Percentiles rank a stretch among this genome's conserved stretches.
Conservation (phyloP, 129 eudicot genomes). For the Deinandra increscens region DNA sequence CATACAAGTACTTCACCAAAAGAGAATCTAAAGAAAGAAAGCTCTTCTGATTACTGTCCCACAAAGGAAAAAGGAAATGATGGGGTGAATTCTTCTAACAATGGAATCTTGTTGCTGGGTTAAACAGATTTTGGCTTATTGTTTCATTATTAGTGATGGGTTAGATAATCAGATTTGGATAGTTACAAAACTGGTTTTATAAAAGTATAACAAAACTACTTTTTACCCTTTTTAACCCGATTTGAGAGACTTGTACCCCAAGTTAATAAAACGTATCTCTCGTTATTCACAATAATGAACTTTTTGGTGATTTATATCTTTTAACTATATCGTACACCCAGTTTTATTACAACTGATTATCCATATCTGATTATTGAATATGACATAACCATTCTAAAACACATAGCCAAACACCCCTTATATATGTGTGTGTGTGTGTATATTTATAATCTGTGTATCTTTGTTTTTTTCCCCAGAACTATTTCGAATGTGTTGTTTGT, state of each 20-base stretch:
- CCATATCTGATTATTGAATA: too few relatives aligned
- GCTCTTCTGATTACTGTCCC: constrained; percentile 32
- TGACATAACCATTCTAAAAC: neutral
- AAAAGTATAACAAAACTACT: neutral
- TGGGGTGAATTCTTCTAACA: constrained; percentile 50
- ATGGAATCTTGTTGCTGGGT: neutral
- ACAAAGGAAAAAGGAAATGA: constrained; percentile 81
- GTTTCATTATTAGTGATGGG: neutral
- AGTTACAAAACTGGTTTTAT: neutral
- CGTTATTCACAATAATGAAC: neutral
- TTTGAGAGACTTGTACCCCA: neutral
- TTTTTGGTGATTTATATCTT: neutral
- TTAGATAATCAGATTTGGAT: neutral
- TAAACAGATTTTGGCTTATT: neutral
- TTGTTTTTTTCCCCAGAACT: constrained; percentile 49
- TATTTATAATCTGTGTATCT: constrained; percentile 3
- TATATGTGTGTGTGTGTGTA: neutral
- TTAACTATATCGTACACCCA: neutral
- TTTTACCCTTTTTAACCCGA: neutral
- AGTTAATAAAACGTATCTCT: neutral
- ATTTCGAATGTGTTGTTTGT: constrained; percentile 71
- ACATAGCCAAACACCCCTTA: neutral
- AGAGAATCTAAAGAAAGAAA: constrained; percentile 32
- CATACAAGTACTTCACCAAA: constrained; percentile 34
- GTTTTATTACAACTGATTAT: constrained; percentile 3